Evolutionary conservation across 208 protist species (phyloP), one percentile per base, ranked within the genome.

Genomic region (Giardia muris): DNA sequence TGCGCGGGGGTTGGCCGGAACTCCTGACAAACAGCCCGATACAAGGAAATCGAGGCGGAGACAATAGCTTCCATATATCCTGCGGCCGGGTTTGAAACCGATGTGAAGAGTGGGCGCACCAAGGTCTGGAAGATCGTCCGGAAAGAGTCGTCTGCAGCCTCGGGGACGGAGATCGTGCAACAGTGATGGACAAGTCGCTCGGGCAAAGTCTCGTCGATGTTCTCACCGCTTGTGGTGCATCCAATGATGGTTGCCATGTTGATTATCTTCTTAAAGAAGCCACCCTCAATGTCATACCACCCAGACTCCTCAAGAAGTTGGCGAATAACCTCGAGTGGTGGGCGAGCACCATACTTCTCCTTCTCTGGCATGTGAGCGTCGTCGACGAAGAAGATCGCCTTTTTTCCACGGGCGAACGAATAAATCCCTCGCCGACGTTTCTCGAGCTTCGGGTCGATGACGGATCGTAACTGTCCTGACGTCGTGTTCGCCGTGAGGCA

Each of bases 311-410:
- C 96, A 3, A 97, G 89, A 0, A 96, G 89, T 92, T 97, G 96
- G 2, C 96, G 93, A 30, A 97, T 92, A 46, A 97, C 94, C 93
- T 97, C 96, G 46, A 96, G 94, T 10, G 96, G 96, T 0, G 93
- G 87, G 93, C 97, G 96, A 92, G 96, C 96, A 19, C 95, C 95
- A 95, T 96, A 97, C 39, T 92, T 46, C 88, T 94, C 93, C 0
- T 43, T 96, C 67, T 96, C 96, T 4, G 98, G 98, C 98, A 99
- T 99, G 95, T 99, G 99, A 87, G 98, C 94, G 95, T 99, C 98
- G 94, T 99, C 98, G 46, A 99, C 95, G 95, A 98, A 99, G 10
- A 99, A 95, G 3, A 99, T 94, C 86, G 99, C 95, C 0, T 96
- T 95, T 95, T 98, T 98, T 93, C 97, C 97, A 0, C 95, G 95